Conservation (phyloP, 2,329 filamentous ascomycete species). For the Sphaerulina musiva region DNA sequence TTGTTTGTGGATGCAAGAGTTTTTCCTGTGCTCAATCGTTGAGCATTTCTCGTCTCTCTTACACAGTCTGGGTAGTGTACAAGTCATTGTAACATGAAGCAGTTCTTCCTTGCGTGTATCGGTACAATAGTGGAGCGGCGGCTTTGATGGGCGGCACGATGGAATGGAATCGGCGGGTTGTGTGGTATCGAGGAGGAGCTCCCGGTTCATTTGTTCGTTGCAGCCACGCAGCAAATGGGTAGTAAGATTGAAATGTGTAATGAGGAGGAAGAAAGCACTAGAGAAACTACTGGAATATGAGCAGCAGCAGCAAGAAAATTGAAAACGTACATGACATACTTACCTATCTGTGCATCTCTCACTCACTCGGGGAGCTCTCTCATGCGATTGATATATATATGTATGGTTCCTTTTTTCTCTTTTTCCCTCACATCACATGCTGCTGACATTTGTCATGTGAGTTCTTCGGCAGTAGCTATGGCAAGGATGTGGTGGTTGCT, state of each 20-base stretch:
- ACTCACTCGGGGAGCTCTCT: too few relatives aligned
- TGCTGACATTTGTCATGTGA: not conserved
- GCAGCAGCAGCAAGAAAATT: not conserved
- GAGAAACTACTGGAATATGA: not conserved
- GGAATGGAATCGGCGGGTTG: too few relatives aligned
- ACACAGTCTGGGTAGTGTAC: not conserved
- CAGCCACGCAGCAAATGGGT: not conserved
- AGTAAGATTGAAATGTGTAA: slow-evolving; percentile 3
- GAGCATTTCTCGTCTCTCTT: slow-evolving; percentile 13
- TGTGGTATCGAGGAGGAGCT: not conserved
- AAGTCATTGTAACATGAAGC: slow-evolving; percentile 9
- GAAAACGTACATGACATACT: not conserved
- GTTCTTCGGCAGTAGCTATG: slow-evolving; percentile 10
- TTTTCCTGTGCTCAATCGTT: slow-evolving; percentile 5
- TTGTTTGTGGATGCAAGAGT: slow-evolving; percentile 8
- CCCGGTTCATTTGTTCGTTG: not conserved
- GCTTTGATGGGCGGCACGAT: not conserved
- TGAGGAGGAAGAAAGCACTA: not conserved
- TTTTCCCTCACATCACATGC: too few relatives aligned
- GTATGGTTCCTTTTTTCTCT: too few relatives aligned
- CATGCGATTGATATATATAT: too few relatives aligned
- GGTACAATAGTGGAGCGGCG: not conserved
- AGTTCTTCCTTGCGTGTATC: slow-evolving; percentile 6
- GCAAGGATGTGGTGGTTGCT: not conserved
- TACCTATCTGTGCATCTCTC: not conserved